These are phyloP conservation scores for Echinochloa phyllopogon DNA, from an alignment of 176 grass and related monocot species.

Conservation along the genomic window DNA sequence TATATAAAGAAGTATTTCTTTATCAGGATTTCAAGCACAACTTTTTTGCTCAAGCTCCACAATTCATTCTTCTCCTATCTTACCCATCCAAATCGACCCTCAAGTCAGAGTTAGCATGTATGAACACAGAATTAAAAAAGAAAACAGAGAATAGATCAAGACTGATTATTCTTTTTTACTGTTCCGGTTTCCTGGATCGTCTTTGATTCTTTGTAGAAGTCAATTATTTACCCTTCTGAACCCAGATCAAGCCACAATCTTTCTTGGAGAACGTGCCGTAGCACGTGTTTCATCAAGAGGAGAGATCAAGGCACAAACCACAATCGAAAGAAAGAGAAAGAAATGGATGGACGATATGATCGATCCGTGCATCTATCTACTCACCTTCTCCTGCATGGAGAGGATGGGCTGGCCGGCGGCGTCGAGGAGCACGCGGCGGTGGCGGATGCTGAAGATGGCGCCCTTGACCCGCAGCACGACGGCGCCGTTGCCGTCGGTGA, in stretches of 20 bases:
- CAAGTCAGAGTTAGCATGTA: not conserved
- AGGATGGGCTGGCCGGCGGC: conserved; percentile 59
- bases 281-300: no score
- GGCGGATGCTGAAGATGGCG: conserved; percentile 52
- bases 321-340: not conserved
- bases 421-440: conserved; percentile 63
- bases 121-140: not conserved
- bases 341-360: no score
- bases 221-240: not conserved
- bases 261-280: no score
- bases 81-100: not conserved
- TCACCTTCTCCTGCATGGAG: conserved; percentile 70
- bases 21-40: not conserved
- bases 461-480: conserved; percentile 68
- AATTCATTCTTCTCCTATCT: not conserved
- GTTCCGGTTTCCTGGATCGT: not conserved
- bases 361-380: no score
- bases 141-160: not conserved
- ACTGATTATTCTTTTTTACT: not conserved
- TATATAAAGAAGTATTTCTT: not conserved
- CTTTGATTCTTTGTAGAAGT: not conserved
- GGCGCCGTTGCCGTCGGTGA: conserved; percentile 70
- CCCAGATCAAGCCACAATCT: not conserved
- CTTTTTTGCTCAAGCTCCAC: not conserved
- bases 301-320: no score